These are phyloP conservation scores for Globisporangium splendens DNA, from an alignment of 352 stramenopile species.

Conservation along the genomic window DNA sequence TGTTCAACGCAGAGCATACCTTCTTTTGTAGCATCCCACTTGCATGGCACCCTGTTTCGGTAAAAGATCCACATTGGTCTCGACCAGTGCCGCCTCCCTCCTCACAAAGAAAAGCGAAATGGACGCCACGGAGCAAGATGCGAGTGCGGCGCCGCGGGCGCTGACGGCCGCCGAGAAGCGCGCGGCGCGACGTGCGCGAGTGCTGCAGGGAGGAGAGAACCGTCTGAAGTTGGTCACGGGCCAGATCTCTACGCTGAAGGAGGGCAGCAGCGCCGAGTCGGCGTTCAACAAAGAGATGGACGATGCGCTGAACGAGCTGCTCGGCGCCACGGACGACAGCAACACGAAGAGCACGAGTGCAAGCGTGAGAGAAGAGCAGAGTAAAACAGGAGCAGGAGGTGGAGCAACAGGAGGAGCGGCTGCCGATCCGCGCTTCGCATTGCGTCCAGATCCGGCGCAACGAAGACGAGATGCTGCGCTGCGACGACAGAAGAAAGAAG, in stretches of 20 bases:
- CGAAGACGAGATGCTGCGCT: conserved; percentile 62
- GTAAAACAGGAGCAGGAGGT: no score
- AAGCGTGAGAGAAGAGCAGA: conserved; percentile 1
- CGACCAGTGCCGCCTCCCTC: no score
- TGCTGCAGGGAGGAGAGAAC: conserved; percentile 56
- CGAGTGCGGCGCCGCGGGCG: background rate
- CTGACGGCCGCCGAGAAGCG: conserved; percentile 60
- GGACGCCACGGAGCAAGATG: no score
- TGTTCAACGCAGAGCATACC: no score
- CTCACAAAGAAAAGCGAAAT: no score
- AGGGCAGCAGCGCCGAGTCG: background rate
- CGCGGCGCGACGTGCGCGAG: conserved; percentile 51
- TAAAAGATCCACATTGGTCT: no score
- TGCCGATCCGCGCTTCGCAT: conserved; percentile 30
- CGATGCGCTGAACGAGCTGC: conserved; percentile 28
- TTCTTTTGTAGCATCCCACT: no score
- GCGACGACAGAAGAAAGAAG: conserved; percentile 57
- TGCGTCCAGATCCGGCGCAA: conserved; percentile 59
- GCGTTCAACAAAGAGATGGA: conserved; percentile 20
- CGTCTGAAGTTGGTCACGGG: conserved; percentile 69
- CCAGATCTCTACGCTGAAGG: conserved; percentile 54
- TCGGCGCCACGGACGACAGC: conserved; percentile 48
- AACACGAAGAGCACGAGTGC: conserved; percentile 12
- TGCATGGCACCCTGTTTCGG: no score
- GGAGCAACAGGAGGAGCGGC: background rate